Evolutionary conservation across 768 basidiomycete genomes (phyloP).

Genomic region (Mycena capillaripes): DNA sequence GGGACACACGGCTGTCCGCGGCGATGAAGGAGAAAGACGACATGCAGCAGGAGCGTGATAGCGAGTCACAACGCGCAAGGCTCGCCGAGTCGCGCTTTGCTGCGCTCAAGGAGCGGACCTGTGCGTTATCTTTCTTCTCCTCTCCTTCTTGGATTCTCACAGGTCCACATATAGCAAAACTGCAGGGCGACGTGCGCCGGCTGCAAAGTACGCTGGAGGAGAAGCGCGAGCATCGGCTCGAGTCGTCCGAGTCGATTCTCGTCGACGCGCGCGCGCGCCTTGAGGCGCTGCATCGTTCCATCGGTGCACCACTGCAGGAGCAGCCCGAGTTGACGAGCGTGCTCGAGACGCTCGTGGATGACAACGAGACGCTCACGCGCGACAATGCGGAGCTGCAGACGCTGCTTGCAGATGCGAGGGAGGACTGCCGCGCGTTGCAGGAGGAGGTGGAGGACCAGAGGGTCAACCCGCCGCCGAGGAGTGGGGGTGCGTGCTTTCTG

Average conservation of each 20-base stretch:
- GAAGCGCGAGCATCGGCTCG: slow-evolving; percentile 69
- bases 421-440: slow-evolving; percentile 77
- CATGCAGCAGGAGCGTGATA: slow-evolving; percentile 85
- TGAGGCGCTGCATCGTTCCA: slow-evolving; percentile 58
- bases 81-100: slow-evolving; percentile 76
- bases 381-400: slow-evolving; percentile 87
- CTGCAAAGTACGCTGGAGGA: slow-evolving; percentile 76
- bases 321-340: slow-evolving; percentile 76
- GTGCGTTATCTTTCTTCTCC: slow-evolving; percentile 52
- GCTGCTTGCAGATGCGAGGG: slow-evolving; percentile 80
- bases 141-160: no score
- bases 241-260: slow-evolving; percentile 77
- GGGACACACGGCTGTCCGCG: slow-evolving; percentile 74
- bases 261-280: slow-evolving; percentile 76
- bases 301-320: slow-evolving; percentile 67
- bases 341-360: slow-evolving; percentile 87
- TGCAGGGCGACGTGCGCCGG: slow-evolving; percentile 75
- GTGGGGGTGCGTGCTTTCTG: slow-evolving; percentile 54
- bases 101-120: slow-evolving; percentile 75
- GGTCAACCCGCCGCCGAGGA: slow-evolving; percentile 58
- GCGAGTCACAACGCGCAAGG: slow-evolving; percentile 75
- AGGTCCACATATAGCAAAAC: no score
- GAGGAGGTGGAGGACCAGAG: slow-evolving; percentile 84
- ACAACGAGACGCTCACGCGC: slow-evolving; percentile 86
- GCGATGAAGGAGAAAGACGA: slow-evolving; percentile 87